These are phyloP conservation scores for Coemansia interrupta DNA, from an alignment of 192 early-diverging fungal species.

Conservation along the genomic window DNA sequence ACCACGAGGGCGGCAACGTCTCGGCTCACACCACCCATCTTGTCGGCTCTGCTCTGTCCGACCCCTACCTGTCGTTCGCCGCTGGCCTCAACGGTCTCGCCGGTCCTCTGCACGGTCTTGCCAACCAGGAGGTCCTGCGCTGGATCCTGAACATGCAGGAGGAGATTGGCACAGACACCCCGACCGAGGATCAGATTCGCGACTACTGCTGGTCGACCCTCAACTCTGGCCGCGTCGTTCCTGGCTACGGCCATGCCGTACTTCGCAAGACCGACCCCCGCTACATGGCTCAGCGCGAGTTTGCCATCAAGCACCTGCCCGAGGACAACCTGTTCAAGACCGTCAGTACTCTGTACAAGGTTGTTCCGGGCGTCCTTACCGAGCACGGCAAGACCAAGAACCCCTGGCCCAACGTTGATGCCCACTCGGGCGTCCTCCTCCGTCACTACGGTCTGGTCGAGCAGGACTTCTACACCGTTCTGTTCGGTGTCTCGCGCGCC, in stretches of 20 bases:
- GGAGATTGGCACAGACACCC: constrained; percentile 74
- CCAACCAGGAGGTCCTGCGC: constrained; percentile 99
- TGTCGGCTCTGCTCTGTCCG: constrained; percentile 95
- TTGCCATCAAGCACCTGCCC: constrained; percentile 96
- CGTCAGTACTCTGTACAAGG: constrained; percentile 94
- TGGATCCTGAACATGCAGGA: constrained; percentile 94
- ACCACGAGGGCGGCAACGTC: constrained; percentile 99
- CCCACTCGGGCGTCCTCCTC: constrained; percentile 96
- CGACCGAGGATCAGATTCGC: constrained; percentile 90
- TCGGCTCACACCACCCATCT: constrained; percentile 95
- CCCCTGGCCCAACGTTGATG: constrained; percentile 99
- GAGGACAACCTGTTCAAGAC: constrained; percentile 95
- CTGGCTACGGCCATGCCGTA: constrained; percentile 98
- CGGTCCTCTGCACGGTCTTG: constrained; percentile 98
- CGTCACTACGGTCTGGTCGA: constrained; percentile 94
- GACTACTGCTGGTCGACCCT: constrained; percentile 96
- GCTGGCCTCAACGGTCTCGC: constrained; percentile 96
- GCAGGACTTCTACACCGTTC: constrained; percentile 99
- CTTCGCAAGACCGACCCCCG: constrained; percentile 96
- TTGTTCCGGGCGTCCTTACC: constrained; percentile 89
- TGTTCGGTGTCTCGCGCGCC: constrained; percentile 98
- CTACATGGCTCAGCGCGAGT: constrained; percentile 97
- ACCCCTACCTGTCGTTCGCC: constrained; percentile 96
- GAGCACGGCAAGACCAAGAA: constrained; percentile 99
- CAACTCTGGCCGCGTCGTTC: constrained; percentile 93